These are phyloP conservation scores for Venturia carpophila DNA, from an alignment of 2,329 filamentous ascomycete species.

Conservation along the genomic window DNA sequence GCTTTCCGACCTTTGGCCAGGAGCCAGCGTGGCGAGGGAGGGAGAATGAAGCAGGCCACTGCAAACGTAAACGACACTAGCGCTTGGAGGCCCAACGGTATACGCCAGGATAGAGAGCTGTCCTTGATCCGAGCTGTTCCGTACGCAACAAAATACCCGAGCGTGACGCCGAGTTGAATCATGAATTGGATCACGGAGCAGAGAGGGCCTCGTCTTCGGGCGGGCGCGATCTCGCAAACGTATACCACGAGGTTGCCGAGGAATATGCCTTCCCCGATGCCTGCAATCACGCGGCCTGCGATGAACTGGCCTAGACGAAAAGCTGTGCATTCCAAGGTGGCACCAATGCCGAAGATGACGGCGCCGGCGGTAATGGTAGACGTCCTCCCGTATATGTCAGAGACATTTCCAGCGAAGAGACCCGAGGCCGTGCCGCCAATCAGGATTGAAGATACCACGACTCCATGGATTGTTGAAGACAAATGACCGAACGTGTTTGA, in stretches of 20 bases:
- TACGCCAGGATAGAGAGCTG: constrained; percentile 48
- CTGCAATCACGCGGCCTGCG: constrained; percentile 47
- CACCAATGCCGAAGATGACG: constrained; percentile 48
- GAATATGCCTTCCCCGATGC: constrained; percentile 52
- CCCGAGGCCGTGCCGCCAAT: constrained; percentile 48
- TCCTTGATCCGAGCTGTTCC: constrained; percentile 39
- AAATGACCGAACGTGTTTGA: constrained; percentile 42
- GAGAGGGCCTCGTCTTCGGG: constrained; percentile 42
- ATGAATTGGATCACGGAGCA: constrained; percentile 48
- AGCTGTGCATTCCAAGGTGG: constrained; percentile 45
- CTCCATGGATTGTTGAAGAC: constrained; percentile 47
- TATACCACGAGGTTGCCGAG: constrained; percentile 51
- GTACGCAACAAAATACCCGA: constrained; percentile 55
- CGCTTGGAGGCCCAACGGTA: constrained; percentile 47
- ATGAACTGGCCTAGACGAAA: constrained; percentile 46
- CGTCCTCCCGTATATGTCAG: constrained; percentile 47
- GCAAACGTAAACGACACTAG: constrained; percentile 36
- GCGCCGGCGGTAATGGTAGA: constrained; percentile 43
- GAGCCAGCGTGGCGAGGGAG: constrained; percentile 52
- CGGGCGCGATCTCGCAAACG: constrained; percentile 54
- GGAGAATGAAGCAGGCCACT: constrained; percentile 35
- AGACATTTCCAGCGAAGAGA: constrained; percentile 49
- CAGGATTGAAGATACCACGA: constrained; percentile 53
- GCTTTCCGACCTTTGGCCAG: constrained; percentile 38
- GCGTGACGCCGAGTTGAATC: constrained; percentile 42